Evolutionary conservation across 2,329 filamentous ascomycete genomes (phyloP), one percentile per base, ranked within the genome.

Genomic region (Coniochaeta ligniaria): DNA sequence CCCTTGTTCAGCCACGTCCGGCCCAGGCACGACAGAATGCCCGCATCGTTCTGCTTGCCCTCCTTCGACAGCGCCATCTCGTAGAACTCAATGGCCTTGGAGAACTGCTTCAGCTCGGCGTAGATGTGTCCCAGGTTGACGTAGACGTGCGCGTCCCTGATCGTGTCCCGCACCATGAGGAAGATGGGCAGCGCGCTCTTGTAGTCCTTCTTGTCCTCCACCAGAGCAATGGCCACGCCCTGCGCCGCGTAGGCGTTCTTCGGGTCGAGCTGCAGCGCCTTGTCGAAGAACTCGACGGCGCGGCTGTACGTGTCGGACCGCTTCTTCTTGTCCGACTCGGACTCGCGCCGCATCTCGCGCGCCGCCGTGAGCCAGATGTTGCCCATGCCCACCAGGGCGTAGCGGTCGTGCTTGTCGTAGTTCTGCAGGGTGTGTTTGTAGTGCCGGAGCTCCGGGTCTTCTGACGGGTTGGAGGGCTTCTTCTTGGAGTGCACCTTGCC

Each of bases 211-310:
- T 90, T 95, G 72, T 98, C 94, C 72, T 99, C 95, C 0, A 95
- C 88, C 31, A 99, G 80, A 9, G 94, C 93, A 70, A 99, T 98
- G 16, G 91, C 95, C 65, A 99, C 87, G 63, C 96, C 95, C 72
- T 99, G 95, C 1, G 95, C 95, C 8, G 96, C 96, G 72, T 96
- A 96, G 0, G 95, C 94, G 67, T 98, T 99, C 76, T 89, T 92
- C 0, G 92, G 87, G 69, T 99, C 95, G n/a, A 99, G 79, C 64
- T 96, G 92, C 24, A 99, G 79, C 5, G 94, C 94, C 76, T 99
- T 99, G 72, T 98, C 95, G 68, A 97, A 99, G 75, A 99, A 99
- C 72, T 99, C 96, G 12, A 98, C 93, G 0, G 95, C 93, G 66
- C 94, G 92, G 71, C 88, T 86, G 71, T 98, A 99, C 63, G 87